Evolutionary conservation across 345 rosid species (phyloP).

Genomic region (Eucalyptus marginata): DNA sequence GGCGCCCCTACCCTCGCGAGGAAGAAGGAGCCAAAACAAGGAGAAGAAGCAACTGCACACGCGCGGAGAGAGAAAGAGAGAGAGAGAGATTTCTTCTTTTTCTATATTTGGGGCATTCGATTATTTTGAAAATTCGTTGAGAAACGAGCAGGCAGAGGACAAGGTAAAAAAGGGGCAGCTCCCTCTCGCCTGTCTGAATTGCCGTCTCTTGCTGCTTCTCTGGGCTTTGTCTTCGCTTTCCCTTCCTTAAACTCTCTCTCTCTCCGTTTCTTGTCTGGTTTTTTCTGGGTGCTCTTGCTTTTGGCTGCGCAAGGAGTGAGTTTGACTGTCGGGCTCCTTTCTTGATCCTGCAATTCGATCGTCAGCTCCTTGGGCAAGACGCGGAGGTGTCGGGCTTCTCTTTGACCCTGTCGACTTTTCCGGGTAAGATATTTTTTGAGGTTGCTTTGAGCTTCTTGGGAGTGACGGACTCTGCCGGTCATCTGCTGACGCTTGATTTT

Average conservation of each 20-base stretch:
- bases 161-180: background rate
- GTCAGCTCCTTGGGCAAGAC: background rate
- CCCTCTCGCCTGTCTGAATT: background rate
- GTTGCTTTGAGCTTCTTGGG: background rate
- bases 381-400: background rate
- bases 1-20: background rate
- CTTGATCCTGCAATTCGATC: background rate
- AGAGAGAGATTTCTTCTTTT: background rate
- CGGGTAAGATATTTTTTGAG: background rate
- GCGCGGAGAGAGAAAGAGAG: background rate
- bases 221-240: background rate
- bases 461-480: background rate
- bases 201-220: background rate
- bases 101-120: background rate
- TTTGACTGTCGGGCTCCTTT: background rate
- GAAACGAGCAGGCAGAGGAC: background rate
- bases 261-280: background rate
- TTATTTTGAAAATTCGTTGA: background rate
- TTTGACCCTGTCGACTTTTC: background rate
- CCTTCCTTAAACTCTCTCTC: background rate
- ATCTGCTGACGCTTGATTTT: background rate
- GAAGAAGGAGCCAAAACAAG: background rate
- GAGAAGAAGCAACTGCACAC: background rate
- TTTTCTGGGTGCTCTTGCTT: background rate
- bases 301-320: background rate